Evolutionary conservation across 768 basidiomycete species (phyloP).

Genomic region (Boletales sp.): DNA sequence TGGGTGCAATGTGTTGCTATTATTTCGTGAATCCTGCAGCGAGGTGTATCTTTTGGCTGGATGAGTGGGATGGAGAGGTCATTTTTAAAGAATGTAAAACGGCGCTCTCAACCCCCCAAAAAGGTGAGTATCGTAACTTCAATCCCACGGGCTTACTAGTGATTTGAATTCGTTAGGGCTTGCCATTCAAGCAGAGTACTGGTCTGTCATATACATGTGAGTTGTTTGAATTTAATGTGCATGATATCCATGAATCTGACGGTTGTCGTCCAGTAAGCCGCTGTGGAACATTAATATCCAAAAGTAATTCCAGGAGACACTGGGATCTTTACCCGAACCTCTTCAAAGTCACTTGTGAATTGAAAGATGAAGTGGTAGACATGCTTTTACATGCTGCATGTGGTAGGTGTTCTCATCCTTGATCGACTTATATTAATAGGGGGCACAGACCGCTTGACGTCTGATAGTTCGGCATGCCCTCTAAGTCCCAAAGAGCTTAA

Average conservation of each 20-base stretch:
- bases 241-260: conserved; percentile 4
- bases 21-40: conserved; percentile 49
- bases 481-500: conserved; percentile 17
- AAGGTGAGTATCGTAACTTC: conserved; percentile 12
- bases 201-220: conserved; percentile 23
- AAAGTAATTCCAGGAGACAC: conserved; percentile 29
- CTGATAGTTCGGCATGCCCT: conserved; percentile 22
- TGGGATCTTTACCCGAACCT: conserved; percentile 31
- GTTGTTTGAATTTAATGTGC: neutral
- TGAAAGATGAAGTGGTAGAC: conserved; percentile 24
- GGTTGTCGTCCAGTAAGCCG: neutral
- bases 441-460: conserved; percentile 27
- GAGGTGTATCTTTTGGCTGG: conserved; percentile 53
- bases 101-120: conserved; percentile 15
- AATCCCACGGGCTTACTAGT: neutral
- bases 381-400: conserved; percentile 26
- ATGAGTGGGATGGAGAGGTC: conserved; percentile 34
- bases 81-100: conserved; percentile 26
- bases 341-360: conserved; percentile 20
- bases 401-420: conserved; percentile 12
- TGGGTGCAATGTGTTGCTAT: conserved; percentile 34
- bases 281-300: neutral
- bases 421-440: neutral
- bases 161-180: conserved; percentile 20
- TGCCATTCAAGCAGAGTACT: conserved; percentile 35